Conservation (phyloP, 1,284 basidiomycete species). For the Sanghuangporus weigelae region DNA sequence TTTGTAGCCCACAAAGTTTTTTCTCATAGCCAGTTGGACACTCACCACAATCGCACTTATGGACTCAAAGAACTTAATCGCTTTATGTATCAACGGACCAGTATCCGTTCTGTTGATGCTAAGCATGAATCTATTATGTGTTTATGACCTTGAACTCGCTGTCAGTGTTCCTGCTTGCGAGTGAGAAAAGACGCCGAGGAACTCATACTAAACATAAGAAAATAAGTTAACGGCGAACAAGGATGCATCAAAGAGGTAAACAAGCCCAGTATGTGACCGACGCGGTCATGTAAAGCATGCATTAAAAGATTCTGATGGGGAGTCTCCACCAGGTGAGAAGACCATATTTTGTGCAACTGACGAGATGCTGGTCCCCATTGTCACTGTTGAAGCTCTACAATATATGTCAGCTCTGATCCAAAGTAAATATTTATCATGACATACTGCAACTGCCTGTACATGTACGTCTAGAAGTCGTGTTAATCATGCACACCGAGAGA, state of each 20-base stretch:
- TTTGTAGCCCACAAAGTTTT: neutral
- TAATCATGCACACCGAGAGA: neutral
- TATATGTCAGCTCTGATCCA: neutral
- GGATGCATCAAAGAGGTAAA: neutral
- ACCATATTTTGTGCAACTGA: conserved; percentile 8
- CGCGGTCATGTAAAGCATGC: neutral
- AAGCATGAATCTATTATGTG: too few species aligned
- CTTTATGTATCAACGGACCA: too few species aligned
- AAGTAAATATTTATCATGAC: neutral
- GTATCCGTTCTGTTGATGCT: too few species aligned
- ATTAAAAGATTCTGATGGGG: conserved; percentile 1
- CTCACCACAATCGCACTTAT: too few species aligned
- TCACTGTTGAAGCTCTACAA: conserved; percentile 5
- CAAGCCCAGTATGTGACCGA: neutral
- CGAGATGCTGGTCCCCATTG: neutral
- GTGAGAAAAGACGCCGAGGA: neutral
- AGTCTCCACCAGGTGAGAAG: conserved; percentile 9
- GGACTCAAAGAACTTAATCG: too few species aligned
- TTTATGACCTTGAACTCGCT: too few species aligned
- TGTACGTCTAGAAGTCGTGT: neutral
- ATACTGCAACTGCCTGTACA: neutral
- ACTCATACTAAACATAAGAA: neutral
- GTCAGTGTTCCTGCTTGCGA: neutral
- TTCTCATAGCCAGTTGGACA: neutral
- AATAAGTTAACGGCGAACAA: neutral